Percentiles rank a stretch among this genome's conserved stretches.
Conservation (phyloP, 2,329 filamentous ascomycete species). For the Pseudocercospora ulei region DNA sequence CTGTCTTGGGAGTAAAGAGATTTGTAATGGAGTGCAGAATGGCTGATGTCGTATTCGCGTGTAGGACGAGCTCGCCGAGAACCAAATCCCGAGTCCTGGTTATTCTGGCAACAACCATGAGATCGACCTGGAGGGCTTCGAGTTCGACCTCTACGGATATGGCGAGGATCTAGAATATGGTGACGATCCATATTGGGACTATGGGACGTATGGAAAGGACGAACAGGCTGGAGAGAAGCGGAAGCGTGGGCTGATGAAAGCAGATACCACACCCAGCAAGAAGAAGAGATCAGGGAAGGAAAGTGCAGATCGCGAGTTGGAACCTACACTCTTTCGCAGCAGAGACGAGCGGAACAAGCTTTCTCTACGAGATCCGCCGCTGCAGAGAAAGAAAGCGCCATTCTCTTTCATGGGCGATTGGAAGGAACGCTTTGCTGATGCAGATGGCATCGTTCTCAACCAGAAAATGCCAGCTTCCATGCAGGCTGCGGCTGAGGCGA, state of each 20-base stretch:
- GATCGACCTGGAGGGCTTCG: conserved; percentile 28
- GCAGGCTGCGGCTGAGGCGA: conserved; percentile 27
- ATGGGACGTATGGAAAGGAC: conserved; percentile 19
- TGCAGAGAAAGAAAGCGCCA: conserved; percentile 27
- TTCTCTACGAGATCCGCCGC: conserved; percentile 9
- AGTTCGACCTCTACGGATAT: conserved; percentile 44
- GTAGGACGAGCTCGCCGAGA: conserved; percentile 44
- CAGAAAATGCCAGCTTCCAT: conserved; percentile 29
- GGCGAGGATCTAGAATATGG: conserved; percentile 44
- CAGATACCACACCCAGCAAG: conserved; percentile 18
- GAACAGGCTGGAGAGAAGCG: conserved; percentile 28
- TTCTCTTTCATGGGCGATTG: conserved; percentile 42
- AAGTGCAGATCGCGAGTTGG: conserved; percentile 19
- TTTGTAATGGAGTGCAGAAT: neutral
- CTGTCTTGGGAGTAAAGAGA: no score
- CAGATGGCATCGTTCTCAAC: conserved; percentile 16
- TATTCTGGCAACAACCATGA: conserved; percentile 32
- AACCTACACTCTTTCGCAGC: conserved; percentile 26
- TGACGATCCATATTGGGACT: conserved; percentile 41
- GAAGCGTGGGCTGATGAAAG: conserved; percentile 24
- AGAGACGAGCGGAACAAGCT: conserved; percentile 16
- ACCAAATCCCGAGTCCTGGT: conserved; percentile 39
- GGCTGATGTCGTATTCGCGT: conserved; percentile 1
- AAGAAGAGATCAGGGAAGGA: conserved; percentile 22
- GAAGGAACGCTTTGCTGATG: conserved; percentile 35